Evolutionary conservation across 2,329 filamentous ascomycete genomes (phyloP).

Genomic region (Hysterium pulicare): DNA sequence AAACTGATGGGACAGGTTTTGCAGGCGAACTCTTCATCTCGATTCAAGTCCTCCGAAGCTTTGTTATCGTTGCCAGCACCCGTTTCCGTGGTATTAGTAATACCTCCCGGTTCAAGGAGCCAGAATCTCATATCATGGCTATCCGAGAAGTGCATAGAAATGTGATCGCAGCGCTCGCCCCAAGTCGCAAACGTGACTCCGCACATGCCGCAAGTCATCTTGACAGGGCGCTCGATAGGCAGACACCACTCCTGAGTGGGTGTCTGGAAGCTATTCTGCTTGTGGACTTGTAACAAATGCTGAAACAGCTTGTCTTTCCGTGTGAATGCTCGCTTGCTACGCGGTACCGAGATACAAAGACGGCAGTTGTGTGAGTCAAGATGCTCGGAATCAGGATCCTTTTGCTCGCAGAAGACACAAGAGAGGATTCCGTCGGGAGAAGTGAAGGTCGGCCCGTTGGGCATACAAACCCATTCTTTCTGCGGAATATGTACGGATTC

Average conservation of each 20-base stretch:
- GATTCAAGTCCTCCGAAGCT: no score
- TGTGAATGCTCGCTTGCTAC: slow-evolving; percentile 50
- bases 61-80: no score
- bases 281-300: slow-evolving; percentile 48
- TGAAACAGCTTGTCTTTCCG: slow-evolving; percentile 51
- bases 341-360: slow-evolving; percentile 54
- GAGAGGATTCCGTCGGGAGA: slow-evolving; percentile 45
- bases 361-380: slow-evolving; percentile 48
- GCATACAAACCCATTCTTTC: slow-evolving; percentile 58
- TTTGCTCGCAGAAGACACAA: slow-evolving; percentile 48
- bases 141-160: neutral
- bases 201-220: slow-evolving; percentile 18
- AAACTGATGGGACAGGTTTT: no score
- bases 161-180: neutral
- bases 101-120: neutral
- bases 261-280: slow-evolving; percentile 48
- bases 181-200: slow-evolving; percentile 1
- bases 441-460: slow-evolving; percentile 31
- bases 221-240: slow-evolving; percentile 13
- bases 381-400: slow-evolving; percentile 45
- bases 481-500: slow-evolving; percentile 60
- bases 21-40: no score
- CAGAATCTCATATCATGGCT: neutral
- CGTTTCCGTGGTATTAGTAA: no score
- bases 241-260: slow-evolving; percentile 40